Percentiles rank a stretch among this genome's conserved stretches.
Evolutionary conservation across 2,329 filamentous ascomycete genomes (phyloP).

Genomic region (Cladophialophora yegresii): DNA sequence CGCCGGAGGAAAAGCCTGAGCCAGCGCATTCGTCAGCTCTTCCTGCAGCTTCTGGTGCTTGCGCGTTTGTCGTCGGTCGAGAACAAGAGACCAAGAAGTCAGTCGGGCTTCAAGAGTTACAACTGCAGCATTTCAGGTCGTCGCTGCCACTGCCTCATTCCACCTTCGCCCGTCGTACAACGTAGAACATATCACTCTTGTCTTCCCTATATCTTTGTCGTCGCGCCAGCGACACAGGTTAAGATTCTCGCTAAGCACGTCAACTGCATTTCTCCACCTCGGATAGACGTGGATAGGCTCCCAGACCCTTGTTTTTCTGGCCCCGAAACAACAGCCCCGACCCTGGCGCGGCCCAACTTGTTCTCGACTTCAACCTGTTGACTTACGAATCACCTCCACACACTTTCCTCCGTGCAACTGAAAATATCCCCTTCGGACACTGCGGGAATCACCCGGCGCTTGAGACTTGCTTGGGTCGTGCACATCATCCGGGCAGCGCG

Average conservation of each 20-base stretch:
- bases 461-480: neutral
- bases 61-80: neutral
- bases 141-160: neutral
- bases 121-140: neutral
- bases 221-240: neutral
- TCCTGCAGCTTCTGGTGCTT: slow-evolving; percentile 21
- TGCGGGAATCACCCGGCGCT: neutral
- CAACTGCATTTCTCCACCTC: neutral
- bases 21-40: slow-evolving; percentile 34
- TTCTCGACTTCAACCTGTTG: slow-evolving; percentile 14
- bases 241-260: slow-evolving; percentile 4
- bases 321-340: slow-evolving; percentile 8
- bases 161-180: neutral
- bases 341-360: slow-evolving; percentile 12
- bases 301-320: neutral
- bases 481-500: neutral
- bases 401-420: neutral
- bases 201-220: neutral
- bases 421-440: neutral
- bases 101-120: neutral
- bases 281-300: neutral
- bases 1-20: slow-evolving; percentile 14
- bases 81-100: neutral
- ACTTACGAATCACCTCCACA: slow-evolving; percentile 4
- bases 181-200: neutral